Percentiles rank a stretch among this genome's conserved stretches.
Evolutionary conservation across 441 rosid species (phyloP).

Genomic region (Geranium incanum): DNA sequence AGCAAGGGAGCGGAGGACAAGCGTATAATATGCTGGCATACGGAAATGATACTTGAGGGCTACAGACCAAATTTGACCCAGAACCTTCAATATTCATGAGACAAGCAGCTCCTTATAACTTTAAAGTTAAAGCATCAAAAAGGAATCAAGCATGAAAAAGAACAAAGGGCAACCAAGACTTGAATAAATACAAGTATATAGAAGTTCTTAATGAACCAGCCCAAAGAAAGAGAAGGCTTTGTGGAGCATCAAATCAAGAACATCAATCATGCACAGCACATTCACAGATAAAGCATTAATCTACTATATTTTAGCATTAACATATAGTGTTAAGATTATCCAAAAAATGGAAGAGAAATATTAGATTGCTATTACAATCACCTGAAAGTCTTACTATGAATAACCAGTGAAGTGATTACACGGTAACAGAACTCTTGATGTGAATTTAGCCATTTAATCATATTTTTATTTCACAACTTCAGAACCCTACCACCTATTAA

Average conservation of each 20-base stretch:
- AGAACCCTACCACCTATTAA: constrained; percentile 7
- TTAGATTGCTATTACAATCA: background rate
- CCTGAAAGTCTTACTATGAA: background rate
- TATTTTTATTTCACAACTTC: constrained; percentile 11
- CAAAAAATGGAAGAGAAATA: constrained; percentile 6
- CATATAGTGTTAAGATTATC: background rate
- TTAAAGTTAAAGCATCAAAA: constrained; percentile 8
- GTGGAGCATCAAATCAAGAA: background rate
- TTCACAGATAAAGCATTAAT: background rate
- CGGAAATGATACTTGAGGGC: constrained; percentile 87
- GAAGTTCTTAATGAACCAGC: background rate
- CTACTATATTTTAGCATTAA: constrained; percentile 1
- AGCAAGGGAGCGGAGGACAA: constrained; percentile 89
- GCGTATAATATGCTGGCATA: constrained; percentile 96
- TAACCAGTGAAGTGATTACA: background rate
- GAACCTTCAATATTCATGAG: constrained; percentile 45
- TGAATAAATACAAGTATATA: background rate
- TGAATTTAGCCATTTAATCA: constrained; percentile 2
- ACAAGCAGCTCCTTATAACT: constrained; percentile 21
- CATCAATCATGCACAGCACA: background rate
- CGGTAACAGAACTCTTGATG: background rate
- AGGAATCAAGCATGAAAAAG: constrained; percentile 7
- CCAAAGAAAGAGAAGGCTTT: constrained; percentile 5
- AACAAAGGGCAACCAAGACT: constrained; percentile 12
- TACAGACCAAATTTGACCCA: constrained; percentile 71